Percentiles rank a stretch among this genome's conserved stretches.
phyloP scores from a whole-genome alignment of 108 stramenopile genomes.

The Discostella pseudostelligera region DNA sequence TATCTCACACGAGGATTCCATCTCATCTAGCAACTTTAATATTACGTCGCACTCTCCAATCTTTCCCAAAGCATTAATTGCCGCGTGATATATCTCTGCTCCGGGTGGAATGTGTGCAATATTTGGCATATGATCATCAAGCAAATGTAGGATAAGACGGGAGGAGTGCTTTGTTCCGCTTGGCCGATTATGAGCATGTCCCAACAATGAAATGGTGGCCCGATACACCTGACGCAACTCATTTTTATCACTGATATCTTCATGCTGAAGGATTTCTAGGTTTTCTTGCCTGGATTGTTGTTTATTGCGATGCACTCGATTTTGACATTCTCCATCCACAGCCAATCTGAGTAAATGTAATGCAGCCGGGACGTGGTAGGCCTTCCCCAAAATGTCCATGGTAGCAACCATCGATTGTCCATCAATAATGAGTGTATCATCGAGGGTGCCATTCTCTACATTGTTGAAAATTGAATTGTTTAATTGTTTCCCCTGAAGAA shows the following conservation, averaged over 20 bases:
- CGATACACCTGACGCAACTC: conserved; percentile 36
- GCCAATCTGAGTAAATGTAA: conserved; percentile 22
- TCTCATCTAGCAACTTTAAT: conserved; percentile 19
- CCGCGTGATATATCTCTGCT: conserved; percentile 36
- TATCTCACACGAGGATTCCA: conserved; percentile 20
- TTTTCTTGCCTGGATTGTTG: background rate
- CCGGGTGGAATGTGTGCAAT: conserved; percentile 24
- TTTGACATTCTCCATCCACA: conserved; percentile 26
- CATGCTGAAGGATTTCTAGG: background rate
- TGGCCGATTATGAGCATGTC: conserved; percentile 1
- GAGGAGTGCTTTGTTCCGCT: background rate
- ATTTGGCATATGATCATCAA: conserved; percentile 23
- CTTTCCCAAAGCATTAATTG: conserved; percentile 24
- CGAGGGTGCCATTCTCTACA: background rate
- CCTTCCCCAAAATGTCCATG: conserved; percentile 32
- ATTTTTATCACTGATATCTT: conserved; percentile 20
- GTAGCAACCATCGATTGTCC: conserved; percentile 28
- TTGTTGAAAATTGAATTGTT: background rate
- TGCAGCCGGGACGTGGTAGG: conserved; percentile 11
- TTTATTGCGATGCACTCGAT: conserved; percentile 11
- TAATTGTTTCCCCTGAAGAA: conserved; percentile 15
- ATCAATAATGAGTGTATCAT: conserved; percentile 22
- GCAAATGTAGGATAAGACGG: conserved; percentile 15
- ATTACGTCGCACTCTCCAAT: conserved; percentile 6
- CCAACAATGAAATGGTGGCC: conserved; percentile 33